phyloP scores from a whole-genome alignment of 2,329 filamentous ascomycete genomes.

The Claviceps citrina region DNA sequence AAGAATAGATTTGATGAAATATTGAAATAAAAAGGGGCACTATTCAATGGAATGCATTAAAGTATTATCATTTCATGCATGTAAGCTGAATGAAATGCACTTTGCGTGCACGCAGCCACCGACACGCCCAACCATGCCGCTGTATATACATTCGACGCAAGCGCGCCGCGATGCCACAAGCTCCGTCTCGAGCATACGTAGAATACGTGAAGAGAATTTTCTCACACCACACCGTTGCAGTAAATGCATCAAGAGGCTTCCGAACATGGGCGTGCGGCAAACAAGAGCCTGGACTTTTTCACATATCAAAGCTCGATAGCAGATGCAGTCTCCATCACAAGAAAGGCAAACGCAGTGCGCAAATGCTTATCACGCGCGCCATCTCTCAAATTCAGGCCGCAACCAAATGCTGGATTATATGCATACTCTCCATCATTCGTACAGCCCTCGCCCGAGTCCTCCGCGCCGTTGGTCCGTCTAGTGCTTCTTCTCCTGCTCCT shows the following conservation, averaged over 20 bases:
- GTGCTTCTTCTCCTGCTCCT: conserved; percentile 27
- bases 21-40: neutral
- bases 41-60: conserved; percentile 1
- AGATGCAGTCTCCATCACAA: neutral
- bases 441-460: conserved; percentile 10
- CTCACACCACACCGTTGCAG: neutral
- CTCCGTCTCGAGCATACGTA: too few relatives aligned
- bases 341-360: neutral
- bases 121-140: too few relatives aligned
- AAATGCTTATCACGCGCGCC: neutral
- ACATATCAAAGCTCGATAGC: neutral
- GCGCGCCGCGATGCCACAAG: too few relatives aligned
- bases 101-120: neutral
- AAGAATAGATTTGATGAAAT: neutral
- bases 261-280: neutral
- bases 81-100: neutral
- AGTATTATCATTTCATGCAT: conserved; percentile 2
- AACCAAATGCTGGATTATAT: conserved; percentile 11
- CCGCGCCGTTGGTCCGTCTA: conserved; percentile 13
- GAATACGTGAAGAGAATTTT: too few relatives aligned
- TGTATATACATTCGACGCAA: too few relatives aligned
- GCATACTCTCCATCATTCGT: conserved; percentile 19
- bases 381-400: neutral
- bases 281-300: neutral
- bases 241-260: neutral